Conservation (phyloP, 2,329 filamentous ascomycete species). For the Penicillium sp. region DNA sequence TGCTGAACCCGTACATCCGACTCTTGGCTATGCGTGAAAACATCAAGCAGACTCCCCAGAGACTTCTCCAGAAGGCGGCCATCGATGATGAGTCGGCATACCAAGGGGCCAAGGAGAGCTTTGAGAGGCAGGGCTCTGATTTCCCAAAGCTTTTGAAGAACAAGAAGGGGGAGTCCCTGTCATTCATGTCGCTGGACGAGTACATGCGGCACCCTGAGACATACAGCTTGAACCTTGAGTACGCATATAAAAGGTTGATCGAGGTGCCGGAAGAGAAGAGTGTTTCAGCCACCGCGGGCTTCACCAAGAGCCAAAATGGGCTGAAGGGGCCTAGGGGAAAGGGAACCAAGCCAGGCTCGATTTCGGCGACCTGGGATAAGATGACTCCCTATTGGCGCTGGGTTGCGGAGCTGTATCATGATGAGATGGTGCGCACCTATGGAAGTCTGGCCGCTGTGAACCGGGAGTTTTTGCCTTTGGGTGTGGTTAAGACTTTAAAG, state of each 20-base stretch:
- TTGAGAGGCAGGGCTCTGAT: slow-evolving; percentile 37
- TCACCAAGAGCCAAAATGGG: slow-evolving; percentile 34
- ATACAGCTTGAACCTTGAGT: slow-evolving; percentile 36
- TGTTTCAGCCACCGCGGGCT: slow-evolving; percentile 37
- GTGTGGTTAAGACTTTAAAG: slow-evolving; percentile 51
- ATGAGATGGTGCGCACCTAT: slow-evolving; percentile 49
- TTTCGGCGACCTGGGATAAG: slow-evolving; percentile 35
- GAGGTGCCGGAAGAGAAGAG: slow-evolving; percentile 40
- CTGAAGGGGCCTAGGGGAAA: slow-evolving; percentile 15
- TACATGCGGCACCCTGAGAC: slow-evolving; percentile 45
- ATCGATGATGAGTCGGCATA: slow-evolving; percentile 61
- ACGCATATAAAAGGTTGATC: slow-evolving; percentile 43
- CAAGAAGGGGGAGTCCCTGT: slow-evolving; percentile 20
- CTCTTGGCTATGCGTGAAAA: slow-evolving; percentile 55
- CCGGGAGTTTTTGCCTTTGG: slow-evolving; percentile 49
- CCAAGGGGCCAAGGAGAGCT: slow-evolving; percentile 49
- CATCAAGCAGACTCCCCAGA: slow-evolving; percentile 45
- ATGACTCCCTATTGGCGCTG: slow-evolving; percentile 54
- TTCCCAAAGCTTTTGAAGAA: slow-evolving; percentile 7
- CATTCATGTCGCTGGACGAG: slow-evolving; percentile 51
- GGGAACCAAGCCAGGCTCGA: slow-evolving; percentile 19
- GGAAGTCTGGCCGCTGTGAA: slow-evolving; percentile 50
- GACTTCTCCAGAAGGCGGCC: slow-evolving; percentile 41
- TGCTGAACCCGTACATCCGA: slow-evolving; percentile 58
- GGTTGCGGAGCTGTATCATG: slow-evolving; percentile 49